Evolutionary conservation across 306 rosid genomes (phyloP).

Genomic region (Dalbergia cochinchinensis): DNA sequence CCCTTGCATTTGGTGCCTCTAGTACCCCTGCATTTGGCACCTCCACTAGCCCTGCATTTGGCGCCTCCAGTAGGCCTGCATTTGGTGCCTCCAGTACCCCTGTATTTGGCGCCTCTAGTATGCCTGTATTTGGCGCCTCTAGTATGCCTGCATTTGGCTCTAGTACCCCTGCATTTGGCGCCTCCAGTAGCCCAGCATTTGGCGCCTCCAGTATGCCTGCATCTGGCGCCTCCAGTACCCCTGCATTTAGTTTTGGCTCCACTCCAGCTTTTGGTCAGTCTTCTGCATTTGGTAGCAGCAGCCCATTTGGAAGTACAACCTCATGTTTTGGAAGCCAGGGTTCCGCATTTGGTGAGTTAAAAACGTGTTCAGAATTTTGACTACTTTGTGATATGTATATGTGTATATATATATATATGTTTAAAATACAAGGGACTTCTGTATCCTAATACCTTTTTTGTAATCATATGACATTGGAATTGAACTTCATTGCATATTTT

Average conservation of each 20-base stretch:
- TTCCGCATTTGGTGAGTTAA: constrained; percentile 81
- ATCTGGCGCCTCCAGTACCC: too few species aligned
- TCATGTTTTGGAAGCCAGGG: constrained; percentile 83
- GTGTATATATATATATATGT: constrained; percentile 34
- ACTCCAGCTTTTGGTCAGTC: constrained; percentile 80
- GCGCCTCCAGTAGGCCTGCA: too few species aligned
- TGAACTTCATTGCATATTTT: constrained; percentile 27
- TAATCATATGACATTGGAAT: constrained; percentile 24
- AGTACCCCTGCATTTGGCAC: constrained; percentile 59
- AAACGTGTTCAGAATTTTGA: constrained; percentile 14
- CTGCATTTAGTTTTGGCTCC: constrained; percentile 74
- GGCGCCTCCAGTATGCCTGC: too few species aligned
- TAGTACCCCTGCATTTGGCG: too few species aligned
- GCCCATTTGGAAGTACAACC: constrained; percentile 67
- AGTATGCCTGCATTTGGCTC: too few species aligned
- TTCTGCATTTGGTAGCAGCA: constrained; percentile 79
- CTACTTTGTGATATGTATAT: constrained; percentile 39
- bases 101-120: too few species aligned
- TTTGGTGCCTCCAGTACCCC: too few species aligned
- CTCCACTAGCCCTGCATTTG: too few species aligned
- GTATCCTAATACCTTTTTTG: not conserved
- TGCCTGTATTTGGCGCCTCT: too few species aligned
- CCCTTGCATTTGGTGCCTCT: constrained; percentile 64
- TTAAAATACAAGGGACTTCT: constrained; percentile 8
- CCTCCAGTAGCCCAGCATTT: too few species aligned